Conservation (phyloP, 1,284 basidiomycete genomes). For the Trichosporon sp. region DNA sequence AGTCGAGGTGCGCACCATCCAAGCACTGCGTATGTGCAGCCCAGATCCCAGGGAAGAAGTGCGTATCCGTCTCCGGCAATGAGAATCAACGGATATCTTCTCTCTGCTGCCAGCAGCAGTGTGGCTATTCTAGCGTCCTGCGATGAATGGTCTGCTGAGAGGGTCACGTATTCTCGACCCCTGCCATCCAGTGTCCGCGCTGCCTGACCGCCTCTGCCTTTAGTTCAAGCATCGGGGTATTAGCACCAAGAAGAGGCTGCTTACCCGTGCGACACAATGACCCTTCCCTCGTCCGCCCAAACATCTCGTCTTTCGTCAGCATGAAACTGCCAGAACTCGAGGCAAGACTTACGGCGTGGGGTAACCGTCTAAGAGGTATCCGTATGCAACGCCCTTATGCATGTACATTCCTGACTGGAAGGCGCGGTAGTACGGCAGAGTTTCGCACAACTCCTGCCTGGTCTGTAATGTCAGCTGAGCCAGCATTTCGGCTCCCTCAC, state of each 20-base stretch:
- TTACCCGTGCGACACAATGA: constrained; percentile 43
- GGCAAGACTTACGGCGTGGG: constrained; percentile 30
- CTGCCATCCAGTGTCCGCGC: constrained; percentile 9
- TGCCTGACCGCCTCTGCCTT: constrained; percentile 18
- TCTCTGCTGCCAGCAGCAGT: constrained; percentile 26
- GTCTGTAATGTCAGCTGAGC: constrained; percentile 18
- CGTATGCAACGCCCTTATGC: constrained; percentile 31
- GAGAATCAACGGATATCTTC: constrained; percentile 30
- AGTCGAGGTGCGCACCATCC: constrained; percentile 32
- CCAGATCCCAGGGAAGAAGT: constrained; percentile 32
- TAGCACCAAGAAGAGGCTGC: background rate
- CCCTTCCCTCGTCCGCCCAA: constrained; percentile 35
- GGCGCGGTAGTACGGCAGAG: constrained; percentile 43
- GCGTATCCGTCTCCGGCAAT: constrained; percentile 39
- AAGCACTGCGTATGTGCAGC: constrained; percentile 35
- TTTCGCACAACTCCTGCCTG: constrained; percentile 44
- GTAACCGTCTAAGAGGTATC: constrained; percentile 41
- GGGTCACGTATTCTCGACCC: background rate
- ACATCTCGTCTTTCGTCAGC: constrained; percentile 31
- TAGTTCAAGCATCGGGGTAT: background rate
- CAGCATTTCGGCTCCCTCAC: constrained; percentile 17
- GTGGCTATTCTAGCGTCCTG: constrained; percentile 33
- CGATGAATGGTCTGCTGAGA: constrained; percentile 33
- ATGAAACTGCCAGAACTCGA: background rate
- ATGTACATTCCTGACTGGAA: constrained; percentile 44